Evolutionary conservation across 2,329 filamentous ascomycete genomes (phyloP).

Genomic region (Ophiostoma sp.): DNA sequence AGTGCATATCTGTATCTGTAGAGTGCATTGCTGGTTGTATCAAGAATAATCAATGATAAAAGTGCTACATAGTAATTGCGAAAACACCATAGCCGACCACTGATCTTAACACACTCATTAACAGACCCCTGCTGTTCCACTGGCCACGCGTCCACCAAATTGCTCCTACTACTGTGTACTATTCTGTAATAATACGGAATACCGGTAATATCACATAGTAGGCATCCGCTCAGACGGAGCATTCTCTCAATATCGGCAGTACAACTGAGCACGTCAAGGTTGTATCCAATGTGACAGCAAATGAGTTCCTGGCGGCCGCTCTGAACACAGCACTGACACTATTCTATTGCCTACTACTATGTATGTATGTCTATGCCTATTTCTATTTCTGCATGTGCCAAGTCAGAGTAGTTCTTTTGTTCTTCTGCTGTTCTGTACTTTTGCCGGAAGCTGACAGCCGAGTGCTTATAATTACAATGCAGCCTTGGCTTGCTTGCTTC

Average conservation of each 20-base stretch:
- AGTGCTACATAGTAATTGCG: not conserved
- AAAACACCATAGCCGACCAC: not conserved
- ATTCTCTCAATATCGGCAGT: not conserved
- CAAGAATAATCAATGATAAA: too few species aligned
- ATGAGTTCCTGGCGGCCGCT: too few species aligned
- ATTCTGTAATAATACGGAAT: not conserved
- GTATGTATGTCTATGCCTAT: too few species aligned
- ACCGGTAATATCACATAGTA: not conserved
- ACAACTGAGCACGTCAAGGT: not conserved
- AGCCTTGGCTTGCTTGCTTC: not conserved
- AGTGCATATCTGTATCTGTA: too few species aligned
- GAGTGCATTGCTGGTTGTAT: too few species aligned
- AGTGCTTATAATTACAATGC: not conserved
- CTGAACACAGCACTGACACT: too few species aligned
- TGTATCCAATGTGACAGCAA: too few species aligned
- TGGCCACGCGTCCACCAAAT: constrained; percentile 2
- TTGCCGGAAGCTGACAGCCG: not conserved
- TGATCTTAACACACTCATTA: not conserved
- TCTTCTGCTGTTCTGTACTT: too few species aligned
- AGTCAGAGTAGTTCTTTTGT: not conserved
- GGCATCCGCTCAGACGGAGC: not conserved
- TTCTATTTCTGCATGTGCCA: too few species aligned
- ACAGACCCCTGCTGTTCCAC: constrained; percentile 9
- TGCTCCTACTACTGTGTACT: not conserved
- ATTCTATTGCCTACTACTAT: not conserved